Percentiles rank a stretch among this genome's conserved stretches.
Evolutionary conservation across 176 grass and related monocot genomes (phyloP).

Genomic region (Saccharum officinarum): DNA sequence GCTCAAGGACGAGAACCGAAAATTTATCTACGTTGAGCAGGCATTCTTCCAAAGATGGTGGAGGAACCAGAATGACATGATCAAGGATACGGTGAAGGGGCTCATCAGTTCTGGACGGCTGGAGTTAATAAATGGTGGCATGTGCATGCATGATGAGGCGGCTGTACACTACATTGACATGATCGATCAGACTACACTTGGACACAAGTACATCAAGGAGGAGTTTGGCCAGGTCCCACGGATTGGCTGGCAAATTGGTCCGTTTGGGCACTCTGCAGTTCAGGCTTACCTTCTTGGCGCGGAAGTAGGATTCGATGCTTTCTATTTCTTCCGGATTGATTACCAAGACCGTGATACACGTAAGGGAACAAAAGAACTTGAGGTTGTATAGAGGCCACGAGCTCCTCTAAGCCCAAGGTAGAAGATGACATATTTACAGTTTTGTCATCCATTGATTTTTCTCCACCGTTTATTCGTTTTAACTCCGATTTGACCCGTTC

Average conservation of each 20-base stretch:
- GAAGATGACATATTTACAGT: too few relatives aligned
- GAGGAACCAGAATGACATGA: constrained; percentile 71
- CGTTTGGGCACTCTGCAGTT: constrained; percentile 91
- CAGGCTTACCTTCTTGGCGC: constrained; percentile 88
- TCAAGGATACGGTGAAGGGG: constrained; percentile 73
- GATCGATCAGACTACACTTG: constrained; percentile 93
- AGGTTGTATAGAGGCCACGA: constrained; percentile 93
- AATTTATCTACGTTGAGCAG: constrained; percentile 92
- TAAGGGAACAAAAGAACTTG: constrained; percentile 77
- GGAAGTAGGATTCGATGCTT: constrained; percentile 94
- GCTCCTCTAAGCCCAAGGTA: too few relatives aligned
- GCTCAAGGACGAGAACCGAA: constrained; percentile 85
- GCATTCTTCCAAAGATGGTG: constrained; percentile 96
- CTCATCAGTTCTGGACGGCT: constrained; percentile 76
- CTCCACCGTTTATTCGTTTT: too few relatives aligned
- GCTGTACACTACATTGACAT: constrained; percentile 95
- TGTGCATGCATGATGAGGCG: constrained; percentile 97
- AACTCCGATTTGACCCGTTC: too few relatives aligned
- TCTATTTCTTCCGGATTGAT: constrained; percentile 92
- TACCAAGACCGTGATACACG: constrained; percentile 85
- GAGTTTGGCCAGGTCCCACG: constrained; percentile 76
- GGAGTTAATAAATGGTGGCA: constrained; percentile 93
- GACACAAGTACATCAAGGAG: constrained; percentile 78
- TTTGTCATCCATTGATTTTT: too few relatives aligned
- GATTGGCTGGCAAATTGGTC: constrained; percentile 96